A percentile compares a stretch with the other conserved stretches of the same genome.
Conservation (phyloP, 768 basidiomycete genomes). For the Hirschioporus abietinus region DNA sequence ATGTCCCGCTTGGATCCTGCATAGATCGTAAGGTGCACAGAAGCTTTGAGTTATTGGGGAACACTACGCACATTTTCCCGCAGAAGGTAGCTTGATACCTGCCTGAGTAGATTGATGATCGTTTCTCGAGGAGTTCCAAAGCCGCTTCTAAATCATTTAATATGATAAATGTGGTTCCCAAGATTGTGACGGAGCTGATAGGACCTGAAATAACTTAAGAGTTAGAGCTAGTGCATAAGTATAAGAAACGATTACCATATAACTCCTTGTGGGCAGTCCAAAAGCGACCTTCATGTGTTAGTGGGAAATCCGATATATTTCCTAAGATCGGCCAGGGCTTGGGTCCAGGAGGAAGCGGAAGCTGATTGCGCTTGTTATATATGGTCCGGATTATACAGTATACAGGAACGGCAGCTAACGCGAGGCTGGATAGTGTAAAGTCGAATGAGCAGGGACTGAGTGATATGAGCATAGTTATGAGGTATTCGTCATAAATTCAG, state of each 20-base stretch:
- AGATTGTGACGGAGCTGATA: slow-evolving; percentile 42
- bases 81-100: slow-evolving; percentile 19
- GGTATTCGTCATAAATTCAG: too few species aligned
- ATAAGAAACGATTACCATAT: slow-evolving; percentile 12
- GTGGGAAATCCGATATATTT: slow-evolving; percentile 13
- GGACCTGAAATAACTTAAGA: slow-evolving; percentile 25
- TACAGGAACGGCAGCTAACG: too few species aligned
- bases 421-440: too few species aligned
- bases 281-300: slow-evolving; percentile 14
- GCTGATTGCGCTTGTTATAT: neutral
- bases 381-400: too few species aligned
- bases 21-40: neutral
- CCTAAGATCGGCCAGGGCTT: slow-evolving; percentile 9
- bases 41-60: neutral
- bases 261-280: slow-evolving; percentile 17
- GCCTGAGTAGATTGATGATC: slow-evolving; percentile 45
- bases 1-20: neutral
- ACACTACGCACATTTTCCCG: neutral
- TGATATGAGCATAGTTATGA: too few species aligned
- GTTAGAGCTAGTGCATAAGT: neutral
- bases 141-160: slow-evolving; percentile 41
- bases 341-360: slow-evolving; percentile 15
- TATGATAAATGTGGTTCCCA: slow-evolving; percentile 40
- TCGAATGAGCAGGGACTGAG: too few species aligned
- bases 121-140: slow-evolving; percentile 41